Evolutionary conservation across 208 protist species (phyloP), one percentile per base, ranked within the genome.

Genomic region (Naegleria gruberi): DNA sequence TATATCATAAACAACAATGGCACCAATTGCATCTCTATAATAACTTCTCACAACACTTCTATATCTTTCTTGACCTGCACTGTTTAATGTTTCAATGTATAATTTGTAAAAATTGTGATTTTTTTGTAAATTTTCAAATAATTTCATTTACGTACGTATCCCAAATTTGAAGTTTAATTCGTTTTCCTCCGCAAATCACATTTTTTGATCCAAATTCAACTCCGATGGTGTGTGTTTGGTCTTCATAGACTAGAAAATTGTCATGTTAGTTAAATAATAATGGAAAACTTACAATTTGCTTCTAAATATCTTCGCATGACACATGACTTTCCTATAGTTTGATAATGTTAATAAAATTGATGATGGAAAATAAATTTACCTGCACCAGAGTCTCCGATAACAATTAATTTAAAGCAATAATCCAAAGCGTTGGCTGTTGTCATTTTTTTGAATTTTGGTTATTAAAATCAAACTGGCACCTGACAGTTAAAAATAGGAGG

Each of bases 61-160:
- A 82, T 85, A 94, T 74, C 93, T 92, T 91, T 97, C 96, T 91
- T 96, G 94, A 7, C 96, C 91, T 1, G 91, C 91, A 34, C 90
- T 92, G 6, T 73, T 73, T n/a, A n/a, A 73, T n/a, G 26, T 73
- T n/a, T n/a, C 4, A 51, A 84, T 92, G 77, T 90, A 82, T 92
- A 37, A 92, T 82, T 44, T 92, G 89, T 34, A 92, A 51, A 51
- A n/a, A n/a, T n/a, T n/a, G 96, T 95, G 5, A 95, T 95, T 1
- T 95, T 95, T 15, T 98, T 99, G 92, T 99, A 98, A 98, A 98
- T 99, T 84, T 99, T 99, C 88, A 99, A 98, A 26, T 99, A 95
- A 94, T 73, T 15, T n/a, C 15, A 5, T 5, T 7, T 37, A 77
- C 81, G 12, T 84, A 84, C 81, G 97, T 99, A 91, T 99, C 97